Evolutionary conservation across 2,329 filamentous ascomycete genomes (phyloP), one percentile per base, ranked within the genome.

Genomic region (Rachicladosporium sp.): DNA sequence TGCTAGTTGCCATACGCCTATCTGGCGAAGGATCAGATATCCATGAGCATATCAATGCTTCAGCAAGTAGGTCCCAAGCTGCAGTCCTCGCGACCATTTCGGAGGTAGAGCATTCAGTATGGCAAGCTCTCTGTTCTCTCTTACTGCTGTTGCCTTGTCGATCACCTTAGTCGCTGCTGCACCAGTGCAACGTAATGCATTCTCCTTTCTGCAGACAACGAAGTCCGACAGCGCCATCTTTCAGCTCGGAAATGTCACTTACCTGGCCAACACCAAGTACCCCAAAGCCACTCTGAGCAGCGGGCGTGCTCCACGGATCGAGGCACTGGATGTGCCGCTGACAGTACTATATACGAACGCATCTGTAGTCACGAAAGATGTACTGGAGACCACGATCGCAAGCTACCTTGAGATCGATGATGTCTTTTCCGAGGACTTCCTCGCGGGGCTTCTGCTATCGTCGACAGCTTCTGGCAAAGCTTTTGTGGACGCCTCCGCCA

Each of bases 401-500:
- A 52, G 50, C 11, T 66, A 61, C 36, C 15, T 55, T 1, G 48
- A 46, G 3, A 48, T 44, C 11, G 61, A 64, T 38, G 61, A 65
- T 47, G 59, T 63, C 21, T 63, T 58, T 27, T 55, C 46, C 6
- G 33, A 52, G 30, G 57, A 61, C 36, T 64, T 63, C 36, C 46
- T 64, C 4, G 52, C 55, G 27, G 52, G 54, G 8, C 11, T 63
- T 8, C 60, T 56, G 37, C 37, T 60, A 36, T 44, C 51, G 13
- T 52, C 50, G 4, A 56, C 56, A 2, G 45, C 49, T 6, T 47
- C 47, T 6, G 23, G 23, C 23, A 43, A 45, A 11, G 37, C 54
- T 5, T 43, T 41, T 6, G 43, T 51, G 4, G 52, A 56, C 32
- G 38, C 41, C 7, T 49, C 51, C 4, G 52, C 50, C 3, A 7